Conservation (phyloP, 768 basidiomycete species). For the Rhodotorula babjevae region DNA sequence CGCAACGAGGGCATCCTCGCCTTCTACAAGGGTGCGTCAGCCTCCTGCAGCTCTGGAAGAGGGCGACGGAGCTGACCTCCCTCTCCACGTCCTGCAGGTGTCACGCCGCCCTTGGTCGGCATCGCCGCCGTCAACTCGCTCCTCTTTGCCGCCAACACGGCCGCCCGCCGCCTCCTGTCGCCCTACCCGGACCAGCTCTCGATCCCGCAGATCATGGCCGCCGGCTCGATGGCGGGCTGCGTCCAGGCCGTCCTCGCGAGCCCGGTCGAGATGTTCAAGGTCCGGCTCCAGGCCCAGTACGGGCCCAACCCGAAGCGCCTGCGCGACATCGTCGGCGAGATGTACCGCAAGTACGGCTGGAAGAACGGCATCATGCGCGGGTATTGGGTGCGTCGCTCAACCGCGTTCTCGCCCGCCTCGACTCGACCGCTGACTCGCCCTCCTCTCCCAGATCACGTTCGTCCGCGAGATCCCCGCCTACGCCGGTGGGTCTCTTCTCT, state of each 20-base stretch:
- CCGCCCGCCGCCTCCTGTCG: constrained; percentile 73
- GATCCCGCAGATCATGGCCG: constrained; percentile 70
- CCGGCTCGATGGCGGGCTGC: constrained; percentile 89
- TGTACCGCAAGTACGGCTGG: constrained; percentile 84
- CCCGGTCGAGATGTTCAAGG: constrained; percentile 97
- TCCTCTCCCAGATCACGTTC: constrained; percentile 65
- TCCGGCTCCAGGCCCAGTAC: constrained; percentile 54
- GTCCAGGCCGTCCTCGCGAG: constrained; percentile 84
- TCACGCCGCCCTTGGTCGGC: constrained; percentile 83
- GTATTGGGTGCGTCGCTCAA: constrained; percentile 67
- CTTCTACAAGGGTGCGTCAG: constrained; percentile 92
- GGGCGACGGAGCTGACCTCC: too few species aligned
- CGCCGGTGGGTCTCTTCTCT: constrained; percentile 53
- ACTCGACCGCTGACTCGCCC: neutral
- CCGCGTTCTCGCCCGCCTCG: too few species aligned
- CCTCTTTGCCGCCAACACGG: constrained; percentile 84
- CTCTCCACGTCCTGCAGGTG: too few species aligned
- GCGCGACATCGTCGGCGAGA: constrained; percentile 65
- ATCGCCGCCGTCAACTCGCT: constrained; percentile 94
- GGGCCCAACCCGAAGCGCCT: constrained; percentile 76
- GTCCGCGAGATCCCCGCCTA: constrained; percentile 93
- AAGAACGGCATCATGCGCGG: constrained; percentile 88
- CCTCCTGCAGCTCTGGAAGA: too few species aligned
- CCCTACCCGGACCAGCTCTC: constrained; percentile 75
- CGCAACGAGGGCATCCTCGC: constrained; percentile 85